Conservation (phyloP, 2,329 filamentous ascomycete species). For the Xylaria multiplex region DNA sequence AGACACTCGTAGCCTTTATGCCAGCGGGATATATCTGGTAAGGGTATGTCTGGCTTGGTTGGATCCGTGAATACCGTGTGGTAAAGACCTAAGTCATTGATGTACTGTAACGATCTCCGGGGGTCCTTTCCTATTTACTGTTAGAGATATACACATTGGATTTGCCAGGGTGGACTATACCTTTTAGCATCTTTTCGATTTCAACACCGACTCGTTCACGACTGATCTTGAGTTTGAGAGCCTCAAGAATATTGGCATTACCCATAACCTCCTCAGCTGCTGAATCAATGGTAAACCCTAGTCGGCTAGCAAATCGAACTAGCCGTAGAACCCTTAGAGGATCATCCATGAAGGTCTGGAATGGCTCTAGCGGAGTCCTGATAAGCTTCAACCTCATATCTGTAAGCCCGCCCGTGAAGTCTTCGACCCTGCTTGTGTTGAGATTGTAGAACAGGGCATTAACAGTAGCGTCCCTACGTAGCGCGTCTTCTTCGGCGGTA, state of each 20-base stretch:
- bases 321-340: constrained; percentile 87
- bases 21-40: constrained; percentile 71
- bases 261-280: constrained; percentile 78
- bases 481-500: constrained; percentile 87
- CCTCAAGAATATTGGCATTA: constrained; percentile 78
- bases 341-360: constrained; percentile 94
- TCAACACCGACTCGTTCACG: constrained; percentile 89
- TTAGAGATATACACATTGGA: constrained; percentile 18
- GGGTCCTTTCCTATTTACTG: constrained; percentile 46
- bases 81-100: constrained; percentile 75
- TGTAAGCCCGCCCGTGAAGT: constrained; percentile 81
- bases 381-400: constrained; percentile 81
- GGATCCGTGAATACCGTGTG: constrained; percentile 79
- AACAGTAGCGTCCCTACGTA: constrained; percentile 89
- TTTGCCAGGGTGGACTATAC: constrained; percentile 51
- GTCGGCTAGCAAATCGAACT: constrained; percentile 87
- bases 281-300: constrained; percentile 80
- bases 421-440: constrained; percentile 80
- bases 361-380: constrained; percentile 84
- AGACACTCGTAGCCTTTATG: constrained; percentile 71
- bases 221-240: constrained; percentile 88
- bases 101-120: constrained; percentile 55
- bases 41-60: constrained; percentile 59
- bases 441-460: constrained; percentile 98
- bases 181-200: constrained; percentile 89